phyloP scores from a whole-genome alignment of 257 asterid species.

The Solanum corneliomulleri region DNA sequence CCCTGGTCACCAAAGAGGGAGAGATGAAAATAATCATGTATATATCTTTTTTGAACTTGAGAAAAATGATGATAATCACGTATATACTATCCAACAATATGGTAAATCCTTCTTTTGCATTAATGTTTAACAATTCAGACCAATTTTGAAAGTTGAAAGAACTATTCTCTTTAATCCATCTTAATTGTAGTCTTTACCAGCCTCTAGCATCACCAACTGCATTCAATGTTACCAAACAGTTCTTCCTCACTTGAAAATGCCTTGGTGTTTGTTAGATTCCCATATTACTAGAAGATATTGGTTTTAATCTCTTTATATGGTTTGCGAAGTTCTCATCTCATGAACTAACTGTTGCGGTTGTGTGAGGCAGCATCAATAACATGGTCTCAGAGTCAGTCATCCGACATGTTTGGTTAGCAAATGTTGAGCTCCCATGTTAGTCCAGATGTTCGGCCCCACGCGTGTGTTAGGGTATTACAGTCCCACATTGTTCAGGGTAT shows the following conservation, averaged over 20 bases:
- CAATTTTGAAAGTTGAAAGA: background rate
- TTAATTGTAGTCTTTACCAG: background rate
- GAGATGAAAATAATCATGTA: background rate
- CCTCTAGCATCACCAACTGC: background rate
- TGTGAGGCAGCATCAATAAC: background rate
- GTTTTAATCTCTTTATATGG: background rate
- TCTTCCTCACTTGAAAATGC: background rate
- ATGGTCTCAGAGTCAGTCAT: background rate
- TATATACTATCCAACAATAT: background rate
- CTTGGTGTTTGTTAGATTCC: background rate
- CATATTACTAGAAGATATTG: background rate
- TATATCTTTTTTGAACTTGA: background rate
- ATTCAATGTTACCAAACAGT: background rate
- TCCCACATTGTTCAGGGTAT: background rate
- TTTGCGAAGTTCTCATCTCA: background rate
- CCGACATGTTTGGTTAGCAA: background rate
- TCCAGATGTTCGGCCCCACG: background rate
- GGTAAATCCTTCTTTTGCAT: background rate
- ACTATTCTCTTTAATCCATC: background rate
- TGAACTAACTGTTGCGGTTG: background rate
- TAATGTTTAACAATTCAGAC: background rate
- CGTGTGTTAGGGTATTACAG: background rate
- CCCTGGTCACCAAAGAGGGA: slow-evolving; percentile 39
- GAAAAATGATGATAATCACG: background rate
- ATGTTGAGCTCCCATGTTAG: background rate